Evolutionary conservation across 2,329 filamentous ascomycete species (phyloP).

Genomic region (Verticillium zaregamsianum): DNA sequence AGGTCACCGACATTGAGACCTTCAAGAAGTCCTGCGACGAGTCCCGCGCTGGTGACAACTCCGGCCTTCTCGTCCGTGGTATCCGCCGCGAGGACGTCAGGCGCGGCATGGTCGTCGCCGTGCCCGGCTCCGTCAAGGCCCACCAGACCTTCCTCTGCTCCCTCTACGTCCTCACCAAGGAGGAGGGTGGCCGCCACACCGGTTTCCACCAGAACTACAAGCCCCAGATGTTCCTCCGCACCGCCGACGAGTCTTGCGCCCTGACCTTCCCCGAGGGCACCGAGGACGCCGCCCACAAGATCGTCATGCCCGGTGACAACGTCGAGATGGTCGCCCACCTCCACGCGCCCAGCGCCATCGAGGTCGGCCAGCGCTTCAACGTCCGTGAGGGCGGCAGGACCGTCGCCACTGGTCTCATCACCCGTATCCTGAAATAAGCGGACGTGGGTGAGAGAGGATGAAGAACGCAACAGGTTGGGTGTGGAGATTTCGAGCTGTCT

Average conservation of each 20-base stretch:
- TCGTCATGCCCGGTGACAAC: slow-evolving; percentile 98
- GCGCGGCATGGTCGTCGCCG: slow-evolving; percentile 90
- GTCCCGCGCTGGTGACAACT: slow-evolving; percentile 96
- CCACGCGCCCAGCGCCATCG: slow-evolving; percentile 79
- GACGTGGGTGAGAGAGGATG: neutral
- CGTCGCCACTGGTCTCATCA: slow-evolving; percentile 79
- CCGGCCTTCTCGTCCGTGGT: slow-evolving; percentile 91
- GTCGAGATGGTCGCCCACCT: slow-evolving; percentile 93
- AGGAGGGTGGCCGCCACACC: slow-evolving; percentile 95
- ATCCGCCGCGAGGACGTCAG: slow-evolving; percentile 91
- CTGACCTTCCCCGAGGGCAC: slow-evolving; percentile 84
- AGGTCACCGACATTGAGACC: slow-evolving; percentile 99
- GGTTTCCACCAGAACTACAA: slow-evolving; percentile 96
- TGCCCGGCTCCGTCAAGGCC: slow-evolving; percentile 79
- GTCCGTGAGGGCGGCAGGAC: slow-evolving; percentile 94
- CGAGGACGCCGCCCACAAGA: slow-evolving; percentile 67
- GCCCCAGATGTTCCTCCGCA: slow-evolving; percentile 93
- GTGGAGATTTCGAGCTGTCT: neutral
- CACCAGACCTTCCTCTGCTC: slow-evolving; percentile 91
- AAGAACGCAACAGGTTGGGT: neutral
- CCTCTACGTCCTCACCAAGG: slow-evolving; percentile 95
- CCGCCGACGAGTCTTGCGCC: slow-evolving; percentile 74
- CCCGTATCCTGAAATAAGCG: slow-evolving; percentile 60
- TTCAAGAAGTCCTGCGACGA: slow-evolving; percentile 99
- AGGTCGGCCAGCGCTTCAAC: slow-evolving; percentile 94